A percentile compares a stretch with the other conserved stretches of the same genome.
Conservation (phyloP, 2,329 filamentous ascomycete genomes). For the Aspergillus eucalypticola region DNA sequence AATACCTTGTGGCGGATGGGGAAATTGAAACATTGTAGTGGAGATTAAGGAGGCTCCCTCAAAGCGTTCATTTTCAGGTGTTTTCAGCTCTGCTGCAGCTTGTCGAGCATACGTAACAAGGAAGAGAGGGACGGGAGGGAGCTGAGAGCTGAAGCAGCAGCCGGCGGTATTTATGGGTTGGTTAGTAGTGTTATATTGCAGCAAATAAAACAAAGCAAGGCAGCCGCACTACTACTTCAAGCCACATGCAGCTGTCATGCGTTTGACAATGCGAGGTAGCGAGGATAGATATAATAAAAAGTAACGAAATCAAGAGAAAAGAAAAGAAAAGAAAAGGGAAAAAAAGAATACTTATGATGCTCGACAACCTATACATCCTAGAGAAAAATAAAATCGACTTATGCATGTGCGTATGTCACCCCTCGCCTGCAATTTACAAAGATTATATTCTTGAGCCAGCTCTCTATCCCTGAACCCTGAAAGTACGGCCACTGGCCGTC, state of each 20-base stretch:
- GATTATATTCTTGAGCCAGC: conserved; percentile 22
- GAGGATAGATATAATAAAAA: not conserved
- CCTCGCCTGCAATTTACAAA: conserved; percentile 27
- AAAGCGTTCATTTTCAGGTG: not conserved
- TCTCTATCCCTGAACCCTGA: conserved; percentile 62
- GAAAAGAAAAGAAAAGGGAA: not conserved
- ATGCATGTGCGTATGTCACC: conserved; percentile 12
- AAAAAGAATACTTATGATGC: conserved; percentile 4
- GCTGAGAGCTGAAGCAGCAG: not conserved
- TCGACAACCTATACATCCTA: conserved; percentile 14
- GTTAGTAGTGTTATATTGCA: not conserved
- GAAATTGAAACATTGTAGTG: not conserved
- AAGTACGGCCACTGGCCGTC: conserved; percentile 94
- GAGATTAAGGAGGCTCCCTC: not conserved
- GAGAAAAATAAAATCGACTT: conserved; percentile 11
- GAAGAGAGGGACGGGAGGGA: not conserved
- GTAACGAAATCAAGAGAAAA: not conserved
- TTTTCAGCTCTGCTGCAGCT: not conserved
- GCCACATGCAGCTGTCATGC: conserved; percentile 2
- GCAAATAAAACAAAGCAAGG: not conserved
- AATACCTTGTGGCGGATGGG: not conserved
- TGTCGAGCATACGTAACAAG: not conserved
- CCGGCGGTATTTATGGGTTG: not conserved
- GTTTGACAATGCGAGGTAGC: not conserved
- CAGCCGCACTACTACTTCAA: not conserved